Percentiles rank a stretch among this genome's conserved stretches.
These are phyloP conservation scores for Tetracladium setigerum DNA, from an alignment of 495 filamentous ascomycete species.

Conservation along the genomic window DNA sequence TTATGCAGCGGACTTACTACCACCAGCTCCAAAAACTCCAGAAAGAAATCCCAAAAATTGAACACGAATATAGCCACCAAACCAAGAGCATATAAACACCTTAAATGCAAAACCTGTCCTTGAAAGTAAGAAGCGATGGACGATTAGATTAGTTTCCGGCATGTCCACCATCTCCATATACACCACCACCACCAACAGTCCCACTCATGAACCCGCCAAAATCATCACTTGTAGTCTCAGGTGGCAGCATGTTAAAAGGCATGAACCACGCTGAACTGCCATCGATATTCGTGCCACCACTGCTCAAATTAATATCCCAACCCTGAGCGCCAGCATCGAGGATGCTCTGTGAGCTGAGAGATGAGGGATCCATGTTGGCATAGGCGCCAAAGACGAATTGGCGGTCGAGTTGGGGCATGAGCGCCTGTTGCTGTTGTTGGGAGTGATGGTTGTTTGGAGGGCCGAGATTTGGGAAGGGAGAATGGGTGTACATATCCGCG, in stretches of 20 bases:
- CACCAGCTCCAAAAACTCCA: too few relatives aligned
- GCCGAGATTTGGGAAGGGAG: constrained; percentile 7
- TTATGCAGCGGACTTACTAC: too few relatives aligned
- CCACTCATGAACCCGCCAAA: too few relatives aligned
- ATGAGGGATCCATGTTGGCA: constrained; percentile 44
- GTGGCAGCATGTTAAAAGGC: constrained; percentile 86
- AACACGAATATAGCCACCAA: too few relatives aligned
- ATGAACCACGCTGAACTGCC: constrained; percentile 84
- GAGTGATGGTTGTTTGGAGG: constrained; percentile 12
- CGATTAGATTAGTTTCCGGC: too few relatives aligned
- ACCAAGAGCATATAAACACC: too few relatives aligned
- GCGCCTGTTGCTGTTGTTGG: constrained; percentile 30
- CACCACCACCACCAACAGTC: too few relatives aligned
- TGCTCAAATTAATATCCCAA: constrained; percentile 21
- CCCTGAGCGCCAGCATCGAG: constrained; percentile 9
- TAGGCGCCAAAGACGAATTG: constrained; percentile 77
- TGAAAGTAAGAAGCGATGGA: too few relatives aligned
- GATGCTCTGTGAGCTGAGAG: constrained; percentile 16
- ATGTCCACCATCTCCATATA: too few relatives aligned
- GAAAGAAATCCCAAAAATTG: too few relatives aligned
- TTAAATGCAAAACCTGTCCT: too few relatives aligned
- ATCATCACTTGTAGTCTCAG: constrained; percentile 45
- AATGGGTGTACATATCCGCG: constrained; percentile 11
- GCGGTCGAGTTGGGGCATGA: constrained; percentile 60
- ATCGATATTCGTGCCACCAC: constrained; percentile 23